Percentiles rank a stretch among this genome's conserved stretches.
These are phyloP conservation scores for Earliella scabrosa DNA, from an alignment of 1,284 basidiomycete species.

Conservation along the genomic window DNA sequence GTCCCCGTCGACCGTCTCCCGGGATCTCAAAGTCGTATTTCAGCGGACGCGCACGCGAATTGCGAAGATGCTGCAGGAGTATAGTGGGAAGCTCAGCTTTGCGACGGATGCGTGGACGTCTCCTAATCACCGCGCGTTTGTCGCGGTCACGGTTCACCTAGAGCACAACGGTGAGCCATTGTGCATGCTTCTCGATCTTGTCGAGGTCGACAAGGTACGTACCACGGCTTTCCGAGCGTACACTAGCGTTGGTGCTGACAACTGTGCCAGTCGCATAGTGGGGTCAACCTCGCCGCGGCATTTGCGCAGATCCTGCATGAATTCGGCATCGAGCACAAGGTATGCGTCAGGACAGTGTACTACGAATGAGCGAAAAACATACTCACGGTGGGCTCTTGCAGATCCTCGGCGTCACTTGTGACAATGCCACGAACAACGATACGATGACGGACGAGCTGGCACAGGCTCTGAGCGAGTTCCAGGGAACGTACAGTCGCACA, in stretches of 20 bases:
- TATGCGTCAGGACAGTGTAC: conserved; percentile 18
- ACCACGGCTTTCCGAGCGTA: background rate
- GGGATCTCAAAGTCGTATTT: conserved; percentile 18
- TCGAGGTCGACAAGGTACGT: conserved; percentile 34
- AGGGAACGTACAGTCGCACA: conserved; percentile 24
- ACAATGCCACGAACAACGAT: background rate
- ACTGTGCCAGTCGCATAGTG: conserved; percentile 25
- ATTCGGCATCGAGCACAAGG: conserved; percentile 39
- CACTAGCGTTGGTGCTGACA: background rate
- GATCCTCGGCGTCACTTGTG: background rate
- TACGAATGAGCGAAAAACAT: background rate
- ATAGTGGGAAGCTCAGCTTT: conserved; percentile 6
- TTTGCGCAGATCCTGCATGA: conserved; percentile 34
- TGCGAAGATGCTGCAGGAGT: background rate
- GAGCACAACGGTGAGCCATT: conserved; percentile 8
- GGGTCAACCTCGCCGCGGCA: conserved; percentile 29
- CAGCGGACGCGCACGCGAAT: background rate
- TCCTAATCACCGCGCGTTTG: conserved; percentile 9
- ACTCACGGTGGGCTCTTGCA: background rate
- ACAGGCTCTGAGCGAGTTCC: conserved; percentile 23
- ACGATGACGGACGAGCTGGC: background rate
- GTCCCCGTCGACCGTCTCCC: conserved; percentile 20
- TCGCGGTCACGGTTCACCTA: conserved; percentile 7
- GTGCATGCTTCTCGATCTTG: conserved; percentile 26
- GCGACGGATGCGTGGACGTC: conserved; percentile 14